Evolutionary conservation across 2,329 filamentous ascomycete species (phyloP).

Genomic region (Magnaporthiopsis incrustans): DNA sequence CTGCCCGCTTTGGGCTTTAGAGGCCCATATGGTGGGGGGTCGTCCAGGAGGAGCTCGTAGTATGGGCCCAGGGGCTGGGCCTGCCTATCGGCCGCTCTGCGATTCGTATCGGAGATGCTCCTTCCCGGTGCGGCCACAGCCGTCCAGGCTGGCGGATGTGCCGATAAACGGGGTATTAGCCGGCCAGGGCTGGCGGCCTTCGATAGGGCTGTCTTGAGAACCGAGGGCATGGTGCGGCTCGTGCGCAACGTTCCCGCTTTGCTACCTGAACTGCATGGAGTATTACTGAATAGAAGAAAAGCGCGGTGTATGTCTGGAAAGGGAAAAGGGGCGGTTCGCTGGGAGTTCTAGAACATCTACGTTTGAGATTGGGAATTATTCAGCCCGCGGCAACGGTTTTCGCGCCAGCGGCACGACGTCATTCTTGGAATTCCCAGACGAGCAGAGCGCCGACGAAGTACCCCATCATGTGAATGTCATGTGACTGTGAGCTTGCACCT

Average conservation of each 20-base stretch:
- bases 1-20: not conserved
- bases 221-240: conserved; percentile 15
- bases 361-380: too few relatives aligned
- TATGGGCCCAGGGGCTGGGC: conserved; percentile 47
- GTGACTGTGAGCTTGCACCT: not conserved
- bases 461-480: not conserved
- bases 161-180: conserved; percentile 12
- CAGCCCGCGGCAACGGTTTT: not conserved
- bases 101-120: not conserved
- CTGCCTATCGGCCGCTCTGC: conserved; percentile 23
- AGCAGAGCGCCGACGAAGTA: not conserved
- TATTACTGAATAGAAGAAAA: not conserved
- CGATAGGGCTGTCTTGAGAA: conserved; percentile 9
- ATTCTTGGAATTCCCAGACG: not conserved
- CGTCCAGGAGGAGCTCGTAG: conserved; percentile 49
- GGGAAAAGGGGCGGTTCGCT: not conserved
- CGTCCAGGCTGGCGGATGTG: conserved; percentile 9
- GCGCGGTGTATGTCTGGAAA: not conserved
- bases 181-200: conserved; percentile 19
- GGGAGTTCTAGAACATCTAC: not conserved
- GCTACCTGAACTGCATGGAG: conserved; percentile 9
- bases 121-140: not conserved
- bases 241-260: not conserved
- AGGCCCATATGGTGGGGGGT: conserved; percentile 25
- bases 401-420: not conserved